These are phyloP conservation scores for Jatropha multifida DNA, from an alignment of 441 rosid species.

Conservation along the genomic window DNA sequence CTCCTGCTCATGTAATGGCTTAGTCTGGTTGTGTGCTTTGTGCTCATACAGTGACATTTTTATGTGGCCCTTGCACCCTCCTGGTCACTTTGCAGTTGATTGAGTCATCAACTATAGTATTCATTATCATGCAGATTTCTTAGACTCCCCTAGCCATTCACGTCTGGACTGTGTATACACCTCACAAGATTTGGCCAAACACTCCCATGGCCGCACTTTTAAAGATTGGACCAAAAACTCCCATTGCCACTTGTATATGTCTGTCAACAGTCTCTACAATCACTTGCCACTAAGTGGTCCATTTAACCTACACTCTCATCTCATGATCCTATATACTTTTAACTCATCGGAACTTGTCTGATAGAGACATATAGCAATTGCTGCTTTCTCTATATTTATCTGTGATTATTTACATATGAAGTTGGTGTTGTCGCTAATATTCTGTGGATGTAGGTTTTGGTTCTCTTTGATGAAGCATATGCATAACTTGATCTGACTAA, in stretches of 20 bases:
- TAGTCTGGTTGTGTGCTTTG: background rate
- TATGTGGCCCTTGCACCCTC: background rate
- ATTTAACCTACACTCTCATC: background rate
- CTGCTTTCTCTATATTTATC: background rate
- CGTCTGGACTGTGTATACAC: background rate
- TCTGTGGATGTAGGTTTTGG: slow-evolving; percentile 8
- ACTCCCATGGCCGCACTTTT: background rate
- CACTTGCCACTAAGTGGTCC: background rate
- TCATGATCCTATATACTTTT: background rate
- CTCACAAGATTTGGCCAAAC: background rate
- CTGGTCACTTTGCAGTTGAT: background rate
- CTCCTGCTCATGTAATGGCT: background rate
- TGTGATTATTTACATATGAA: slow-evolving; percentile 12
- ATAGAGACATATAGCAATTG: background rate
- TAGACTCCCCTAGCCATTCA: background rate
- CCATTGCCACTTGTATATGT: background rate
- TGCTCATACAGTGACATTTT: background rate
- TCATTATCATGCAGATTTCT: background rate
- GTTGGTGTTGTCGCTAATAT: background rate
- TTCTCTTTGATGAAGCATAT: slow-evolving; percentile 15
- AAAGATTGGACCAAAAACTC: no score
- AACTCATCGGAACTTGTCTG: background rate
- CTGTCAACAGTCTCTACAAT: background rate
- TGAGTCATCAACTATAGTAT: no score
- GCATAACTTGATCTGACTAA: slow-evolving; percentile 18